Base-by-base conservation (phyloP, 139 green algal genomes). In the Astrephomene gubernaculifera region DNA sequence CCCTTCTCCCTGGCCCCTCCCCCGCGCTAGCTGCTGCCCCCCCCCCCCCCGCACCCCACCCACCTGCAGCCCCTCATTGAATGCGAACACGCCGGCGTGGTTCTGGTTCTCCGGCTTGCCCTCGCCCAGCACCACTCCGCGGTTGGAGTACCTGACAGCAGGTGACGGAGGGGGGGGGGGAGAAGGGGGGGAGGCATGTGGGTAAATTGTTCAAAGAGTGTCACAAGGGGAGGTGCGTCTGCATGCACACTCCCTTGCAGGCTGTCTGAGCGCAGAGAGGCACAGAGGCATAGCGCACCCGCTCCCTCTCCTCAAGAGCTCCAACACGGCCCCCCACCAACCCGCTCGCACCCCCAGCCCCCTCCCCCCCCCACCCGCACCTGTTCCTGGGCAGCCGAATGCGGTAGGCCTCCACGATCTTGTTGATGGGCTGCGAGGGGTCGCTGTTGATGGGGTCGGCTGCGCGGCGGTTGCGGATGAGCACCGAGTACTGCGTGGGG, bases 31-130 rank as follows among this genome's bases (percentile, higher is more conserved):
- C n/a, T n/a, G n/a, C n/a, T n/a, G n/a, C n/a, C n/a, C n/a, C n/a
- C n/a, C n/a, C n/a, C n/a, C n/a, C n/a, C n/a, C n/a, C n/a, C n/a
- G 33, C 43, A 39, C 43, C 44, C 1, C 43, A 61, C 70, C 14
- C 49, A 83, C 76, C 76, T 83, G 76, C 53, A 87, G 39, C 24
- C 81, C 69, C 81, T 87, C 81, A 44, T 74, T 72, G 38, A 70
- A 71, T 41, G 86, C 92, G 82, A 97, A 97, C 64, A 96, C 94
- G 70, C 93, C 79, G 22, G 94, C 90, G 60, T 95, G 90, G 89
- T 98, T 98, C 82, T 98, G 95, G 87, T 98, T 98, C 93, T 98
- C 95, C 2, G 95, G 95, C 89, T 98, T 97, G 83, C 95, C 95
- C 87, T 97, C 95, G 2, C 95, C 95, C 44, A 97, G 88, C 44